Base-by-base conservation (phyloP, 257 asterid species). In the Solanum pennellii region DNA sequence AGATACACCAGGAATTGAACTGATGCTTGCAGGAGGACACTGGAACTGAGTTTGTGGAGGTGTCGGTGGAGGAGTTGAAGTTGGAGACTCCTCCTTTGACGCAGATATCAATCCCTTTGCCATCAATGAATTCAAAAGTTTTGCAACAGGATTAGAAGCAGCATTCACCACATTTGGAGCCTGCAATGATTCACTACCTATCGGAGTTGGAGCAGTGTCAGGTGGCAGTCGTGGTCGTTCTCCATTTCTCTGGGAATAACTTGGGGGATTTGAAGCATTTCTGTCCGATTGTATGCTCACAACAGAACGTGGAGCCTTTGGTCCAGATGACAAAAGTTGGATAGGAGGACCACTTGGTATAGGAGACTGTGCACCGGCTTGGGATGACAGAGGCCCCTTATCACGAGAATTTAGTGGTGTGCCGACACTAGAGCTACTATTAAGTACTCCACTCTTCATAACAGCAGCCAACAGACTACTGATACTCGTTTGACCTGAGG, bases 61-160 rank as follows among this genome's bases (percentile, higher is more conserved):
- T 85, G 71, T 87, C 68, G 83, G 84, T 45, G 90, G 76, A 29
- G 93, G 84, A 72, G 73, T 87, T 49, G 91, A 82, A 86, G 89
- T 69, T 44, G 89, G 65, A 21, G 89, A 76, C 89, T 93, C 94
- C 59, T 92, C 86, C 86, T 93, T 93, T 9, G 95, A 89, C 73
- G 95, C 89, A 89, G 95, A 89, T 91, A 96, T 95, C 91, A 96
- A 89, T 82, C 99, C 98, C 92, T 93, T 95, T 12, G 94, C 93
- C 75, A 96, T 96, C 89, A 96, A 89, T 76, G 98, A 92, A 88
- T 93, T 96, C 93, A 96, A 88, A 86, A 96, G 97, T 86, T 91
- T 96, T 44, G 99, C 95, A 82, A 96, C 90, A 13, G 98, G 98
- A 92, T 92, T 92, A 52, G 95, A 89, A 88, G 90, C 86, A 83